These are phyloP conservation scores for Colletotrichum spinosum DNA, from an alignment of 2,329 filamentous ascomycete genomes.

Conservation along the genomic window DNA sequence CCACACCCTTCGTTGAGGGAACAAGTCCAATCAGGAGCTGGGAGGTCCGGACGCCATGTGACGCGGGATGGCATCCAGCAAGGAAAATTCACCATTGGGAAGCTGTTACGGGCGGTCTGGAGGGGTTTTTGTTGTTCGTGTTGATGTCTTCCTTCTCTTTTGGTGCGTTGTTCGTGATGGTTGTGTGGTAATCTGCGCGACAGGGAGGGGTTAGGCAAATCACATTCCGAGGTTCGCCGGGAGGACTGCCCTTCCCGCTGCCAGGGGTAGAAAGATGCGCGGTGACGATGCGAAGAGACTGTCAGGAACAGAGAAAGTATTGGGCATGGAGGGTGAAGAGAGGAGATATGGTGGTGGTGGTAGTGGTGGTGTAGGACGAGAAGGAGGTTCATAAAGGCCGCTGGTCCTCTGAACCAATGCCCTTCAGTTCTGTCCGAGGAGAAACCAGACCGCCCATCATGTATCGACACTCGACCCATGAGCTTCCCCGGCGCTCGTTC, in stretches of 20 bases:
- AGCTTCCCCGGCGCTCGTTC: slow-evolving; percentile 31
- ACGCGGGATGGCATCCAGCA: slow-evolving; percentile 33
- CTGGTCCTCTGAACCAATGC: not conserved
- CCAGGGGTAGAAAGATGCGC: too few relatives aligned
- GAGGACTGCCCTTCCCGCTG: too few relatives aligned
- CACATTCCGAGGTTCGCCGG: not conserved
- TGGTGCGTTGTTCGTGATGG: too few relatives aligned
- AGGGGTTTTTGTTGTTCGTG: not conserved
- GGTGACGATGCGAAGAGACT: too few relatives aligned
- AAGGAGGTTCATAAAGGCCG: slow-evolving; percentile 6
- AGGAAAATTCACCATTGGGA: not conserved
- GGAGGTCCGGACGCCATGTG: slow-evolving; percentile 33
- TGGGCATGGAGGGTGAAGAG: too few relatives aligned
- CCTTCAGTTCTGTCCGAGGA: not conserved
- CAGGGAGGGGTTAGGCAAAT: slow-evolving; percentile 21
- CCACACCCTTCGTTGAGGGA: slow-evolving; percentile 1
- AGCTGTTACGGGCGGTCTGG: too few relatives aligned
- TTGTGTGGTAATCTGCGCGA: not conserved
- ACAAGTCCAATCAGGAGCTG: slow-evolving; percentile 28
- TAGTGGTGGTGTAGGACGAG: too few relatives aligned
- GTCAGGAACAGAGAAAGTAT: too few relatives aligned
- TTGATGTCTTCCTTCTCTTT: not conserved
- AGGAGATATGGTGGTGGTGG: too few relatives aligned
- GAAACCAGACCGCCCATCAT: slow-evolving; percentile 7
- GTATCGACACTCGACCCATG: slow-evolving; percentile 23